Evolutionary conservation across 331 rosid genomes (phyloP).

Genomic region (Rosa hybrid): DNA sequence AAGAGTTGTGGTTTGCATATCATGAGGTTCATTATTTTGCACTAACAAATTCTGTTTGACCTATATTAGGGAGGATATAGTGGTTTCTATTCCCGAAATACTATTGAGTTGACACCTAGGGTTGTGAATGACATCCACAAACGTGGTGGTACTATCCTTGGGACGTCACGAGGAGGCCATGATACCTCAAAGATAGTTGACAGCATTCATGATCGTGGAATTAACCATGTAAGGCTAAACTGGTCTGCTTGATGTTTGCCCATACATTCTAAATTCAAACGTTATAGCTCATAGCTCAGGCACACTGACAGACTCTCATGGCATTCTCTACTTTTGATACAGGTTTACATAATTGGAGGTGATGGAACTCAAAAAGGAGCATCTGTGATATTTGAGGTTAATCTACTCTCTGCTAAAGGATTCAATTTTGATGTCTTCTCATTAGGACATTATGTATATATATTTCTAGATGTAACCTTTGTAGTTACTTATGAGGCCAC

Average conservation of each 20-base stretch:
- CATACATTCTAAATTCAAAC: background rate
- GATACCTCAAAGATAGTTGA: slow-evolving; percentile 79
- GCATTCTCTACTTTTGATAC: slow-evolving; percentile 21
- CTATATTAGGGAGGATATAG: slow-evolving; percentile 69
- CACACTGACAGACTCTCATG: background rate
- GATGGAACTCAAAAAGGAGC: slow-evolving; percentile 94
- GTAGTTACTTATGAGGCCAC: background rate
- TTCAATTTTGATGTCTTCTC: background rate
- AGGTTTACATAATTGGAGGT: slow-evolving; percentile 93
- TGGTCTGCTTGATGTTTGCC: background rate
- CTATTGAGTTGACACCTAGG: slow-evolving; percentile 56
- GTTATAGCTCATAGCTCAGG: background rate
- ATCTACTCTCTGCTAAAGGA: background rate
- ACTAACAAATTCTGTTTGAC: background rate
- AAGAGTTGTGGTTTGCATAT: background rate
- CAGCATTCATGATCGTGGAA: slow-evolving; percentile 84
- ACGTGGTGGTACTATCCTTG: slow-evolving; percentile 85
- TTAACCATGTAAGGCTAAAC: slow-evolving; percentile 60
- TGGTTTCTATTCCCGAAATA: slow-evolving; percentile 84
- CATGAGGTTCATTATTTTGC: background rate
- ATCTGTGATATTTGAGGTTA: slow-evolving; percentile 77
- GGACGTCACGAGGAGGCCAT: slow-evolving; percentile 88
- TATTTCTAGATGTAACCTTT: background rate
- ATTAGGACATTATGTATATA: background rate
- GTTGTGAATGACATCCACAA: slow-evolving; percentile 79